A percentile compares a stretch with the other conserved stretches of the same genome.
Conservation (phyloP, 805 yeast genomes). For the Hanseniaspora singularis region DNA sequence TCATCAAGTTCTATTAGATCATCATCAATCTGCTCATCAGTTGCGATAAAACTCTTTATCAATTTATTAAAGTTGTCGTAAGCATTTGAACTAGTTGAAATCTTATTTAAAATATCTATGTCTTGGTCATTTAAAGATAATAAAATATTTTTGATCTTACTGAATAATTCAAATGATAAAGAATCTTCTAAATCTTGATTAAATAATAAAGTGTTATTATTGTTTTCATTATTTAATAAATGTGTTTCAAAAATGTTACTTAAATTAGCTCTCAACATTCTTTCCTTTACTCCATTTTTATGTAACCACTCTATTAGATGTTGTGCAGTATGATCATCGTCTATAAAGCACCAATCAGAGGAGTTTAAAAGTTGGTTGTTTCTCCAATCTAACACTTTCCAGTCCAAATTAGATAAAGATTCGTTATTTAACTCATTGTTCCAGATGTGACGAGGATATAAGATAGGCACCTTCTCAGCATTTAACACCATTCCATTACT, state of each 20-base stretch:
- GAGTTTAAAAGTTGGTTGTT: constrained; percentile 43
- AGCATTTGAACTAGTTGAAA: constrained; percentile 32
- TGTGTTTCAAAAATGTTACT: constrained; percentile 36
- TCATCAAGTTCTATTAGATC: constrained; percentile 14
- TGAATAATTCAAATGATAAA: too few relatives aligned
- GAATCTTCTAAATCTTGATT: background rate
- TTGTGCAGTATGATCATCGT: constrained; percentile 46
- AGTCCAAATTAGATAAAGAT: constrained; percentile 31
- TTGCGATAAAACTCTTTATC: background rate
- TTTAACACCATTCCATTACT: constrained; percentile 20
- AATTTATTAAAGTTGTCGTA: constrained; percentile 14
- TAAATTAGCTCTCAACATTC: constrained; percentile 48
- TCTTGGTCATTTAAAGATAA: constrained; percentile 32
- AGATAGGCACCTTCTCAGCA: constrained; percentile 18
- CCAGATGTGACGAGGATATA: constrained; percentile 20
- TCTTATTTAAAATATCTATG: constrained; percentile 30
- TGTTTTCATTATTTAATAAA: constrained; percentile 23
- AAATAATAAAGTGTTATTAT: background rate
- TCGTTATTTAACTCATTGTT: constrained; percentile 17
- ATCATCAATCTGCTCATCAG: constrained; percentile 3
- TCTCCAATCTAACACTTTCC: constrained; percentile 58
- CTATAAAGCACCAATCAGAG: constrained; percentile 60
- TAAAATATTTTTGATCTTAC: background rate
- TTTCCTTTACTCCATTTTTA: constrained; percentile 65
- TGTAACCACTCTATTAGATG: constrained; percentile 53